Percentiles rank a stretch among this genome's conserved stretches.
Conservation (phyloP, 2,329 filamentous ascomycete genomes). For the Hypoxylon sp. region DNA sequence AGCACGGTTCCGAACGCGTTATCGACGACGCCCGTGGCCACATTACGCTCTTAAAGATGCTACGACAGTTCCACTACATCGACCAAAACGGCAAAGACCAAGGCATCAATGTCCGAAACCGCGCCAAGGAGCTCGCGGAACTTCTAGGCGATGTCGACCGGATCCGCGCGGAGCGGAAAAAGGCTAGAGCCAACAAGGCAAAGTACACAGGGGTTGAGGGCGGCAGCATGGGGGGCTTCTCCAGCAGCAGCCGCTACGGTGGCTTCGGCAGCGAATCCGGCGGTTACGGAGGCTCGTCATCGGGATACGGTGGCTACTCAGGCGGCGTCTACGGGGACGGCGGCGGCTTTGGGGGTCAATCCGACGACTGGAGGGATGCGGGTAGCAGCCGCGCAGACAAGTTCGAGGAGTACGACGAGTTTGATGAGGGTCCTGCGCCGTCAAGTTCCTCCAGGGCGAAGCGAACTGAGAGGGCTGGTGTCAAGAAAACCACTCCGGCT, state of each 20-base stretch:
- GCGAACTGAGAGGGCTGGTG: constrained; percentile 58
- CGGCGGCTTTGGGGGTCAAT: constrained; percentile 87
- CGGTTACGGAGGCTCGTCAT: constrained; percentile 70
- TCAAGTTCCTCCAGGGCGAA: constrained; percentile 66
- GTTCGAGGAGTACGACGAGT: constrained; percentile 98
- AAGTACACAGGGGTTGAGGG: constrained; percentile 97
- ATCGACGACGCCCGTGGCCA: constrained; percentile 97
- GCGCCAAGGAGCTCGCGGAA: constrained; percentile 94
- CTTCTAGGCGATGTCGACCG: constrained; percentile 92
- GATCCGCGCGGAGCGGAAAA: constrained; percentile 86
- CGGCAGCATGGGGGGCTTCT: constrained; percentile 72
- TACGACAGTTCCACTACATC: constrained; percentile 98
- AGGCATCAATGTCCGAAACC: constrained; percentile 95
- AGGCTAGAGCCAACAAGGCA: constrained; percentile 88
- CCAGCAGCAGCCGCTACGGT: constrained; percentile 75
- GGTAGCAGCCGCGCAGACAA: constrained; percentile 74
- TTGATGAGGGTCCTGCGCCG: constrained; percentile 78
- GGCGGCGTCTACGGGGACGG: constrained; percentile 93
- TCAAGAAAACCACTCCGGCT: constrained; percentile 65
- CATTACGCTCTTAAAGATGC: constrained; percentile 95
- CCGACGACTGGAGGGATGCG: constrained; percentile 76
- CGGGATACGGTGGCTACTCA: constrained; percentile 70
- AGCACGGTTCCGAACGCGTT: constrained; percentile 96
- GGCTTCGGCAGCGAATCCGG: constrained; percentile 92
- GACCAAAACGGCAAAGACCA: constrained; percentile 97